These are phyloP conservation scores for Lentithecium fluviatile DNA, from an alignment of 495 filamentous ascomycete species.

Conservation along the genomic window DNA sequence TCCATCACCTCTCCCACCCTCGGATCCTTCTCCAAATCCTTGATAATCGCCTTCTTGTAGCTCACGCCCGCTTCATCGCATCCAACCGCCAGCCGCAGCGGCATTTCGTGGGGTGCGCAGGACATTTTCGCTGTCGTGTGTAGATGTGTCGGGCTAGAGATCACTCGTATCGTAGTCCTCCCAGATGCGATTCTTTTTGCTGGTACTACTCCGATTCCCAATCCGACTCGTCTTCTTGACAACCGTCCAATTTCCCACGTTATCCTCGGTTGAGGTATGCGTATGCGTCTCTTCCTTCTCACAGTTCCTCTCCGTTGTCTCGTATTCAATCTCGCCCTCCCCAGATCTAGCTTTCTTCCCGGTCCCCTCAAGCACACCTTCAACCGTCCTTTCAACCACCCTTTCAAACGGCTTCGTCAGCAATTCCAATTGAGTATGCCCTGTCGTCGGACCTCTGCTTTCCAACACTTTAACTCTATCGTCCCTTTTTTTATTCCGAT, in stretches of 20 bases:
- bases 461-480: slow-evolving; percentile 7
- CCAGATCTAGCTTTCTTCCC: neutral
- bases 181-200: slow-evolving; percentile 1
- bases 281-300: no score
- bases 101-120: neutral
- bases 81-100: slow-evolving; percentile 60
- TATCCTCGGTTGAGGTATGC: no score
- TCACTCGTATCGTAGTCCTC: slow-evolving; percentile 26
- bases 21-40: slow-evolving; percentile 63
- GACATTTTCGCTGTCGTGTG: neutral
- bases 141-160: slow-evolving; percentile 27
- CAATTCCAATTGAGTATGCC: slow-evolving; percentile 8
- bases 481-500: slow-evolving; percentile 8
- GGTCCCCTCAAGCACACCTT: slow-evolving; percentile 3
- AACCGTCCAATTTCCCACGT: no score
- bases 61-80: slow-evolving; percentile 71
- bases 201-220: neutral
- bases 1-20: slow-evolving; percentile 69
- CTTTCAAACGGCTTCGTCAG: slow-evolving; percentile 18
- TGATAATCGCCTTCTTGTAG: slow-evolving; percentile 79
- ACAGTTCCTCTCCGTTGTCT: no score
- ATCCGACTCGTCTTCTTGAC: neutral
- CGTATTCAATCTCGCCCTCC: neutral
- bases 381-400: slow-evolving; percentile 5
- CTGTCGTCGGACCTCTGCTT: neutral